phyloP scores from a whole-genome alignment of 148 eudicot genomes.

The Spergularia marina region DNA sequence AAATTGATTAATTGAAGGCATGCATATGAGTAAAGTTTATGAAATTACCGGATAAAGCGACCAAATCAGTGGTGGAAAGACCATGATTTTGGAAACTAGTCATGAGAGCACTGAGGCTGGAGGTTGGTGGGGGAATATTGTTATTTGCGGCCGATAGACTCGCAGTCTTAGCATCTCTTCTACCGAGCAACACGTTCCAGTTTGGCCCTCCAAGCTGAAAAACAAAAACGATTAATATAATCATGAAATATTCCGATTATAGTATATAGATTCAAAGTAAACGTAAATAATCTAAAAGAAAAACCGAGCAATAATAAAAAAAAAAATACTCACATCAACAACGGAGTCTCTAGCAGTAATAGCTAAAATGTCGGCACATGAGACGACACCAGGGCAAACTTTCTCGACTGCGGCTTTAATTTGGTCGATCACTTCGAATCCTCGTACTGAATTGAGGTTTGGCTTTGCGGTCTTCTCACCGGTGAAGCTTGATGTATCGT shows the following conservation, averaged over 20 bases:
- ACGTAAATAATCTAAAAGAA: neutral
- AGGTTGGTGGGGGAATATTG: slow-evolving; percentile 38
- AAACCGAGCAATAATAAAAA: neutral
- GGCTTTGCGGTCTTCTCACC: slow-evolving; percentile 43
- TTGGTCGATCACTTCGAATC: slow-evolving; percentile 39
- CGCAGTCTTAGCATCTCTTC: slow-evolving; percentile 40
- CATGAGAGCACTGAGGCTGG: slow-evolving; percentile 35
- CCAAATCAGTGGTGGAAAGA: slow-evolving; percentile 43
- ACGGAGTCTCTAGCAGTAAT: slow-evolving; percentile 46
- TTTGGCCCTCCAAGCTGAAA: slow-evolving; percentile 45
- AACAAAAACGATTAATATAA: no score
- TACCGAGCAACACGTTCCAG: slow-evolving; percentile 41
- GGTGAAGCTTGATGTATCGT: slow-evolving; percentile 39
- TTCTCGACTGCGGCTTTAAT: slow-evolving; percentile 35
- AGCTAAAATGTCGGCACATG: slow-evolving; percentile 50
- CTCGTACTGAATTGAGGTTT: slow-evolving; percentile 35
- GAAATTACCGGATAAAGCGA: slow-evolving; percentile 40
- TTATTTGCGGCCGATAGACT: slow-evolving; percentile 31
- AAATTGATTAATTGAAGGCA: no score
- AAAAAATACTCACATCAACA: slow-evolving; percentile 23
- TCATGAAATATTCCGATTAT: neutral
- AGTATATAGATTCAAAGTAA: no score
- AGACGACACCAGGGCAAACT: slow-evolving; percentile 41
- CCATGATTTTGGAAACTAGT: slow-evolving; percentile 30
- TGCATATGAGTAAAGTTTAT: no score